phyloP scores from a whole-genome alignment of 768 basidiomycete species.

The Tricholoma terreum region DNA sequence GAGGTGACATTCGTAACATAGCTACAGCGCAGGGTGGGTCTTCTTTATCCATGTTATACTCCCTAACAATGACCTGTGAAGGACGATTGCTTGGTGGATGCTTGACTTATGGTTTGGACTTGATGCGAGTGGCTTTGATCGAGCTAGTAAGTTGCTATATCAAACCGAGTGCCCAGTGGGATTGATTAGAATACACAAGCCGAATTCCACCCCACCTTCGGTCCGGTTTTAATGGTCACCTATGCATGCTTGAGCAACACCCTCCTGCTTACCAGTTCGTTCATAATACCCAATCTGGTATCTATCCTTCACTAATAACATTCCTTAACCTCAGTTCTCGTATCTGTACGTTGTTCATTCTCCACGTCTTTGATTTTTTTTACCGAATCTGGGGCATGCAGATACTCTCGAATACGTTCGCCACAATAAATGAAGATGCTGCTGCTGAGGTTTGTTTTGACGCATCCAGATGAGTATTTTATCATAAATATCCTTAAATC shows the following conservation, averaged over 20 bases:
- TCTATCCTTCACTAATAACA: slow-evolving; percentile 8
- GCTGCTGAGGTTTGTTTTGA: slow-evolving; percentile 67
- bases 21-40: slow-evolving; percentile 30
- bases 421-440: slow-evolving; percentile 90
- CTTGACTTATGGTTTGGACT: slow-evolving; percentile 93
- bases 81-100: slow-evolving; percentile 91
- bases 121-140: slow-evolving; percentile 86
- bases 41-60: not conserved
- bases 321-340: slow-evolving; percentile 50
- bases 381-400: slow-evolving; percentile 22
- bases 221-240: slow-evolving; percentile 85
- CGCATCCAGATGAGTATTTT: not conserved
- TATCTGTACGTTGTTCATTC: slow-evolving; percentile 53
- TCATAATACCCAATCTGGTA: not conserved
- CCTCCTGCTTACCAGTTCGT: slow-evolving; percentile 76
- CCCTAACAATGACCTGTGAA: slow-evolving; percentile 7
- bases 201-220: slow-evolving; percentile 82
- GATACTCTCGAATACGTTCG: slow-evolving; percentile 96
- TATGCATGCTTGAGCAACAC: slow-evolving; percentile 95
- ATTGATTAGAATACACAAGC: slow-evolving; percentile 31
- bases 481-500: slow-evolving; percentile 6
- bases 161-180: not conserved
- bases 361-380: not conserved
- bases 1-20: not conserved
- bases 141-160: slow-evolving; percentile 55